These are phyloP conservation scores for Monotropa hypopitys DNA, from an alignment of 179 eudicot species.

Conservation along the genomic window DNA sequence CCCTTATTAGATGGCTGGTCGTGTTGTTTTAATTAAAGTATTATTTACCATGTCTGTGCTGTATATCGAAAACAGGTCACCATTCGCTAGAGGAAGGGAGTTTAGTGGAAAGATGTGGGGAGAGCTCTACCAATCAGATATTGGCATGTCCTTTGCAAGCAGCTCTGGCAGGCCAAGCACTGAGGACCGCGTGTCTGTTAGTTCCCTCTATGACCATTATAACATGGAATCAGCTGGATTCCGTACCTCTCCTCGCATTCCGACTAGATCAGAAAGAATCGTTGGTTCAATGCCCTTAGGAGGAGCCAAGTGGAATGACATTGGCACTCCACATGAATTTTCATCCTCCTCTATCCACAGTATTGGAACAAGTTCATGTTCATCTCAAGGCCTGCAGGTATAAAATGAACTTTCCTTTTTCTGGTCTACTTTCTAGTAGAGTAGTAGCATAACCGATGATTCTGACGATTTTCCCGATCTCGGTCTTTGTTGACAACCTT, in stretches of 20 bases:
- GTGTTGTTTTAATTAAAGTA: neutral
- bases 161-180: constrained; percentile 56
- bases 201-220: constrained; percentile 17
- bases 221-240: constrained; percentile 17
- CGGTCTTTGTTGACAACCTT: neutral
- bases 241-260: constrained; percentile 17
- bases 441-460: neutral
- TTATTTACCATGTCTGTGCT: neutral
- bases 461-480: neutral
- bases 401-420: neutral
- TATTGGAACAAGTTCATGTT: constrained; percentile 12
- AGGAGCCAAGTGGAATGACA: constrained; percentile 16
- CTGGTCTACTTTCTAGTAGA: neutral
- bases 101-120: constrained; percentile 11
- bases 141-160: constrained; percentile 76
- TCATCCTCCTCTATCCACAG: constrained; percentile 24
- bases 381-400: constrained; percentile 13
- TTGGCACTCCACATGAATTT: constrained; percentile 10
- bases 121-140: constrained; percentile 38
- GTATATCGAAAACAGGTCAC: constrained; percentile 35
- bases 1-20: neutral
- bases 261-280: constrained; percentile 51
- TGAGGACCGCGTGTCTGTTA: constrained; percentile 35
- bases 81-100: constrained; percentile 40
- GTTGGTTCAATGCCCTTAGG: constrained; percentile 29